These are phyloP conservation scores for Aegilops longissima DNA, from an alignment of 176 grass and related monocot genomes.

Conservation along the genomic window DNA sequence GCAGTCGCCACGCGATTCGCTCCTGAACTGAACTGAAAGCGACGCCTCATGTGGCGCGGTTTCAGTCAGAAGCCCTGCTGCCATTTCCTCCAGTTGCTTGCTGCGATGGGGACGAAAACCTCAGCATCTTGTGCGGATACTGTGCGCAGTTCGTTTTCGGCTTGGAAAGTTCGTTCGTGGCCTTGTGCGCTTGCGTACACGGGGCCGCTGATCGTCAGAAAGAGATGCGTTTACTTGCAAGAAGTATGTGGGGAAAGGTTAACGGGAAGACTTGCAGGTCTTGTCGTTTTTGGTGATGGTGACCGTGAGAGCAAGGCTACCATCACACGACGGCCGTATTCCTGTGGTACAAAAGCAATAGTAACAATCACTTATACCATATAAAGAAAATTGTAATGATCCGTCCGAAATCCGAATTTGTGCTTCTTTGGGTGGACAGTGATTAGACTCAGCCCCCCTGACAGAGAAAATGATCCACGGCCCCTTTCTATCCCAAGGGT, in stretches of 20 bases:
- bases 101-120: background rate
- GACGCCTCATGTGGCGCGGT: background rate
- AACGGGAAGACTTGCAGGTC: conserved; percentile 4
- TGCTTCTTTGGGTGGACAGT: background rate
- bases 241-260: background rate
- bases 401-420: background rate
- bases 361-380: background rate
- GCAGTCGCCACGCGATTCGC: background rate
- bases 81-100: background rate
- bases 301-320: background rate
- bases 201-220: background rate
- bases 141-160: background rate
- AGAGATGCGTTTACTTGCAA: conserved; percentile 14
- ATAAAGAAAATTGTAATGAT: background rate
- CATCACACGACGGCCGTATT: background rate
- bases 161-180: background rate
- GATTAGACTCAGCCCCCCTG: background rate
- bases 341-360: background rate
- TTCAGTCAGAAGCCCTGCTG: background rate
- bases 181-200: background rate
- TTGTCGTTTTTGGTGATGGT: background rate
- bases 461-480: background rate
- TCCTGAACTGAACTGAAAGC: background rate
- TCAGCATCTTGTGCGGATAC: background rate
- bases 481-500: background rate